Evolutionary conservation across 2,329 filamentous ascomycete species (phyloP).

Genomic region (Penicillium sumatraense): DNA sequence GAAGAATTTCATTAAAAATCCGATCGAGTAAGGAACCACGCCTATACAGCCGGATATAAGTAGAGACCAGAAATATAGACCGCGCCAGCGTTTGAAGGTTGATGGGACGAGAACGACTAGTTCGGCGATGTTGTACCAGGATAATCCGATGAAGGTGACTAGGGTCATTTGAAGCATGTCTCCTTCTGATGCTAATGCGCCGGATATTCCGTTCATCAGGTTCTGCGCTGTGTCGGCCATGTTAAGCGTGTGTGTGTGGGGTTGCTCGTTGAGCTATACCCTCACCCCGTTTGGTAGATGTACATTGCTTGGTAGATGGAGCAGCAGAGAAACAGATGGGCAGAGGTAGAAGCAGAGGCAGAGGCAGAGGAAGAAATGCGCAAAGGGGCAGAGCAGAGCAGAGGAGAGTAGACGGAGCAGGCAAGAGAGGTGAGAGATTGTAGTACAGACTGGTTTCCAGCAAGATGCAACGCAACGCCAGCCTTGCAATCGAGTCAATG

Average conservation of each 20-base stretch:
- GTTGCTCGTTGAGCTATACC: neutral
- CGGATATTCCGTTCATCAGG: conserved; percentile 36
- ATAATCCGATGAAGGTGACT: conserved; percentile 43
- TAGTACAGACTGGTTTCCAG: neutral
- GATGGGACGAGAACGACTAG: conserved; percentile 44
- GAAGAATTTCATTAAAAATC: conserved; percentile 50
- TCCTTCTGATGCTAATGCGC: conserved; percentile 29
- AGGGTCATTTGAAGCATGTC: conserved; percentile 29
- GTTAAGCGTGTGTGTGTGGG: neutral
- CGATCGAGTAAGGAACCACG: conserved; percentile 45
- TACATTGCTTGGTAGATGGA: conserved; percentile 16
- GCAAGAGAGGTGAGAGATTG: neutral
- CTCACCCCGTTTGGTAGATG: conserved; percentile 26
- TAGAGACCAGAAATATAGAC: conserved; percentile 51
- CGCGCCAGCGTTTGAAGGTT: conserved; percentile 45
- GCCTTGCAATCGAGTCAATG: conserved; percentile 3
- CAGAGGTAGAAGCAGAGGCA: neutral
- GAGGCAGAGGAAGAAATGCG: neutral
- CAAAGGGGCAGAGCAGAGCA: neutral
- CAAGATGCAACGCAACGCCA: neutral
- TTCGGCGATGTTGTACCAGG: conserved; percentile 54
- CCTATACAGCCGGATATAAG: conserved; percentile 40
- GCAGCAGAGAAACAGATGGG: neutral
- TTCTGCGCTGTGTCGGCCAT: conserved; percentile 26
- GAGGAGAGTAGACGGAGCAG: neutral